These are phyloP conservation scores for Martiniozyma asiatica DNA, from an alignment of 1,139 yeast genomes.

Conservation along the genomic window DNA sequence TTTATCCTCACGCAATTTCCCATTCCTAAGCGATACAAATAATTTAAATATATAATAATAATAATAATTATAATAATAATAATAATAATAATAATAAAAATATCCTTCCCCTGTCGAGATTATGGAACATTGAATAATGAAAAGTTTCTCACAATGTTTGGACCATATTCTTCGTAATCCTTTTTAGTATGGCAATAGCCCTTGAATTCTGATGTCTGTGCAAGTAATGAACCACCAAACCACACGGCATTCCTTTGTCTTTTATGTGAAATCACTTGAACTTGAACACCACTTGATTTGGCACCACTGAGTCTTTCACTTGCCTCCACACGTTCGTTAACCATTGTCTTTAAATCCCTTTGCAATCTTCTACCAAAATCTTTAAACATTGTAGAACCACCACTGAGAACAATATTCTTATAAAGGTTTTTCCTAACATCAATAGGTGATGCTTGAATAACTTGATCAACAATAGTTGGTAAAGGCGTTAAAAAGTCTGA, in stretches of 20 bases:
- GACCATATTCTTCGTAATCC: slow-evolving; percentile 97
- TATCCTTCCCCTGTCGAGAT: no score
- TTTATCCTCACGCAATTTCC: no score
- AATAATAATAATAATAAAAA: no score
- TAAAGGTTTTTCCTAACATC: slow-evolving; percentile 96
- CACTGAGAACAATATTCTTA: slow-evolving; percentile 89
- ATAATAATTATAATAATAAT: no score
- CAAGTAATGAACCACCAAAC: slow-evolving; percentile 96
- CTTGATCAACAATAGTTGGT: slow-evolving; percentile 89
- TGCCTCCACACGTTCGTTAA: slow-evolving; percentile 74
- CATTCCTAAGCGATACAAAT: no score
- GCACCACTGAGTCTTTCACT: slow-evolving; percentile 75
- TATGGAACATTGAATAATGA: slow-evolving; percentile 85
- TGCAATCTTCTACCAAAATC: slow-evolving; percentile 96
- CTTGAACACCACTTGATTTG: slow-evolving; percentile 90
- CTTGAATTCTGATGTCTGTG: slow-evolving; percentile 94
- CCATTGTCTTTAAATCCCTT: slow-evolving; percentile 81
- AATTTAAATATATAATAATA: no score
- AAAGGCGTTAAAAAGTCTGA: slow-evolving; percentile 92
- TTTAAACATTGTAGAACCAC: slow-evolving; percentile 98
- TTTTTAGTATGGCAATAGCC: slow-evolving; percentile 94
- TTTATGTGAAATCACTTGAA: slow-evolving; percentile 92
- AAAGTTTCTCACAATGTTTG: slow-evolving; percentile 92
- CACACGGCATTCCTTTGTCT: slow-evolving; percentile 98
- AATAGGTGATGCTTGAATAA: slow-evolving; percentile 89